Percentiles rank a stretch among this genome's conserved stretches.
These are phyloP conservation scores for Hypomontagnella submonticulosa DNA, from an alignment of 495 filamentous ascomycete genomes.

Conservation along the genomic window DNA sequence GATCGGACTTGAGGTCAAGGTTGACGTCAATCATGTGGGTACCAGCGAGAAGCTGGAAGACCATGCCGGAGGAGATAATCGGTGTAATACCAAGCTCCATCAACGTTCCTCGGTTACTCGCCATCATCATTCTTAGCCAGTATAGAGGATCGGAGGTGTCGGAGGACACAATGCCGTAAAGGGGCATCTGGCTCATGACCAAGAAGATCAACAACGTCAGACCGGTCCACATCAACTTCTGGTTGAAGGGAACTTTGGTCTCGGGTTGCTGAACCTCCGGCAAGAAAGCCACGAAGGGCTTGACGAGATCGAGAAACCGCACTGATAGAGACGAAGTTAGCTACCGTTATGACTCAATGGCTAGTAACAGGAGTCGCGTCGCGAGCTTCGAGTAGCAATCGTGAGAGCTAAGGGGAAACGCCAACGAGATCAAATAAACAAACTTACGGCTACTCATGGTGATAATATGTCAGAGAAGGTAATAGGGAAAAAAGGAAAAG, in stretches of 20 bases:
- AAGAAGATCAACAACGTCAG: slow-evolving; percentile 97
- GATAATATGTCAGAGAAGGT: slow-evolving; percentile 56
- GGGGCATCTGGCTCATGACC: slow-evolving; percentile 99
- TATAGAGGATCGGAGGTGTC: slow-evolving; percentile 98
- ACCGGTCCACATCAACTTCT: slow-evolving; percentile 99
- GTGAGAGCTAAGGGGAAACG: slow-evolving; percentile 47
- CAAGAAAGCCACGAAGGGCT: slow-evolving; percentile 98
- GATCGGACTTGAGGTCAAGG: slow-evolving; percentile 98
- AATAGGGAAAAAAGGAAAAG: slow-evolving; percentile 55
- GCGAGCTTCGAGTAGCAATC: slow-evolving; percentile 38
- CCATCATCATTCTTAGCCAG: slow-evolving; percentile 99
- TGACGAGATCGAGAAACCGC: slow-evolving; percentile 99
- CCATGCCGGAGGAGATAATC: slow-evolving; percentile 99
- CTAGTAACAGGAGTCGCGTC: slow-evolving; percentile 52
- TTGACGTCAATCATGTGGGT: slow-evolving; percentile 99
- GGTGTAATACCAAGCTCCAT: slow-evolving; percentile 99
- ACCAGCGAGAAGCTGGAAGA: slow-evolving; percentile 99
- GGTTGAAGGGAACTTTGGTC: slow-evolving; percentile 96
- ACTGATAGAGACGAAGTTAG: slow-evolving; percentile 67
- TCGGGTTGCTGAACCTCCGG: slow-evolving; percentile 98
- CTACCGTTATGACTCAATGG: slow-evolving; percentile 45
- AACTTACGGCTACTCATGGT: slow-evolving; percentile 69
- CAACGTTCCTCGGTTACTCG: slow-evolving; percentile 96
- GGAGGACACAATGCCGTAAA: slow-evolving; percentile 95
- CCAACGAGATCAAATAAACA: slow-evolving; percentile 39